Evolutionary conservation across 164 flowering plant species (phyloP), one percentile per base, ranked within the genome.

Genomic region (Vitis amurensis): DNA sequence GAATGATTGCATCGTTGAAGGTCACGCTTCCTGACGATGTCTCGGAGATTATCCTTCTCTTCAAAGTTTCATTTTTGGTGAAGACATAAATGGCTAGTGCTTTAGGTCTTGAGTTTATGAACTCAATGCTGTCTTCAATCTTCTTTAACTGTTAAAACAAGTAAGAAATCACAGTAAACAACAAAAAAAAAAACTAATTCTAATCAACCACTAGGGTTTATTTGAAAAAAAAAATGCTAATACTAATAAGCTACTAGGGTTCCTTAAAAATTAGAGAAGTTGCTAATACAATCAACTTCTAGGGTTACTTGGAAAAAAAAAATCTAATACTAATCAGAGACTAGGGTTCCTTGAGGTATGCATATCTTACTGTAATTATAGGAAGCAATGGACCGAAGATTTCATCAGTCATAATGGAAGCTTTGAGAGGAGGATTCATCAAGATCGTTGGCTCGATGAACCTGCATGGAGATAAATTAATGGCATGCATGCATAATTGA

Each of bases 381-480:
- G 87, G 87, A 63, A 84, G 85, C 51, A 84, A 50, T 5, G 85
- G 87, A 9, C 87, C 87, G 60, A 84, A 84, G 5, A 84, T 79
- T 69, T 84, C 87, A 2, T 81, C 85, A 0, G 73, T 73, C 87
- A 84, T 84, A 50, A 84, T 69, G 10, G 51, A 61, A 16, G 87
- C 58, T 2, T 73, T 62, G 23, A 81, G 78, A 8, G 87, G 87
- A 1, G 85, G 85, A 73, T 84, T 77, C 47, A 84, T 30, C 71
- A 84, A 71, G 69, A 84, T 69, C 10, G 85, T 84, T 12, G 87
- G 85, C 70, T 81, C 79, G 10, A 80, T 80, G 63, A 31, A 31
- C 44, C 44, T 31, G 44, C 44, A 31, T 6, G 7, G 0, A 31
- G 5, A 31, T 31, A 31, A 31, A 31, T 31, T 4, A 31, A 31